Percentiles rank a stretch among this genome's conserved stretches.
phyloP scores from a whole-genome alignment of 1,139 yeast species.

The Pneumocystis murina region DNA sequence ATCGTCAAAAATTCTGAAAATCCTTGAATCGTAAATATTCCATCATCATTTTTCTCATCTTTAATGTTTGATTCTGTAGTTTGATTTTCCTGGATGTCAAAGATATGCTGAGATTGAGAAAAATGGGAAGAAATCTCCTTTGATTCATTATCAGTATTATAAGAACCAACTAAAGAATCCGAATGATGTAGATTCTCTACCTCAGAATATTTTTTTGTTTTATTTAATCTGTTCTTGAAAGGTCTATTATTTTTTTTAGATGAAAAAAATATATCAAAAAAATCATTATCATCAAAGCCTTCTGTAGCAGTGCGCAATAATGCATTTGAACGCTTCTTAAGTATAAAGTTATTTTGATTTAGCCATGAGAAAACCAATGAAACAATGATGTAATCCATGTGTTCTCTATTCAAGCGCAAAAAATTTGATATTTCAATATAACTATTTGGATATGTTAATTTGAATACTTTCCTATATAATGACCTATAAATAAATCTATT shows the following conservation, averaged over 20 bases:
- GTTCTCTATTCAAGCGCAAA: background rate
- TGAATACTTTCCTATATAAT: background rate
- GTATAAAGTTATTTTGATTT: background rate
- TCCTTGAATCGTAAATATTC: background rate
- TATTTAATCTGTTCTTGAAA: background rate
- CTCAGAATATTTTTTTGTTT: background rate
- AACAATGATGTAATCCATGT: background rate
- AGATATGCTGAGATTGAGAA: background rate
- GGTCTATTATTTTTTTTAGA: background rate
- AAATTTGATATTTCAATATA: background rate
- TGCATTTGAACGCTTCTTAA: background rate
- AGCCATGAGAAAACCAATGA: background rate
- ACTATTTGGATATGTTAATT: background rate
- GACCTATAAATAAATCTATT: background rate
- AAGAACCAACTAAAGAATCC: background rate
- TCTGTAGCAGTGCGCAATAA: background rate
- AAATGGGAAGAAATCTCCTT: background rate
- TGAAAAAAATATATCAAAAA: background rate
- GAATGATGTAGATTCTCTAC: background rate
- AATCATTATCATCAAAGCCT: background rate
- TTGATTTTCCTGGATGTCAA: background rate
- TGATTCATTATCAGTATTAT: background rate
- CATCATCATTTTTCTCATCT: background rate
- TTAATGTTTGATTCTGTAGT: background rate
- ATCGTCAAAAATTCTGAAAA: background rate